Evolutionary conservation across 192 early-diverging fungal species (phyloP).

Genomic region (Entomortierella parvispora): DNA sequence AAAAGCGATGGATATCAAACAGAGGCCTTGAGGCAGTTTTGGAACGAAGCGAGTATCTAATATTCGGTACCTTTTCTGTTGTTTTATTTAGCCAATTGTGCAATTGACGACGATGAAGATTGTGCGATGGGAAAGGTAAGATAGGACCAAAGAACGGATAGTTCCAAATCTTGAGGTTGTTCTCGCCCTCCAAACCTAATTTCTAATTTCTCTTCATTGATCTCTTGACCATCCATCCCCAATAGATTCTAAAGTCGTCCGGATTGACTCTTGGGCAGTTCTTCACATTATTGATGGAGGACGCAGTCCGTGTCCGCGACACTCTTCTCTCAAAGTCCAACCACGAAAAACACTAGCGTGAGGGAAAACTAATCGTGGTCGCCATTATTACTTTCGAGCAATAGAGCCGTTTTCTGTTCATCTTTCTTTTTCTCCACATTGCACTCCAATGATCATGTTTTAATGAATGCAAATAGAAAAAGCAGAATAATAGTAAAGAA

Average conservation of each 20-base stretch:
- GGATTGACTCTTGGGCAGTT: constrained; percentile 20
- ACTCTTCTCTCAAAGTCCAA: constrained; percentile 3
- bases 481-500: no score
- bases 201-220: neutral
- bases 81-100: constrained; percentile 14
- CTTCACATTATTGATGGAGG: constrained; percentile 31
- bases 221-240: neutral
- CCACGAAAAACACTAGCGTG: neutral
- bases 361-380: no score
- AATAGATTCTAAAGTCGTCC: constrained; percentile 34
- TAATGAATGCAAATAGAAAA: no score
- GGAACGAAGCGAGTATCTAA: no score
- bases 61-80: neutral
- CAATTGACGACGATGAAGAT: constrained; percentile 34
- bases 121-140: constrained; percentile 45
- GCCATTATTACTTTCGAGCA: no score
- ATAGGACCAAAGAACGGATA: neutral
- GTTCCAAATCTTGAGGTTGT: neutral
- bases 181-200: neutral
- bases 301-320: constrained; percentile 20
- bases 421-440: no score
- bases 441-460: no score
- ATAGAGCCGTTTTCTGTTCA: no score
- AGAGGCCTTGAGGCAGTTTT: no score
- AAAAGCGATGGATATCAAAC: no score